Base-by-base conservation (phyloP, 495 filamentous ascomycete species). In the Mycothermus thermophilus region DNA sequence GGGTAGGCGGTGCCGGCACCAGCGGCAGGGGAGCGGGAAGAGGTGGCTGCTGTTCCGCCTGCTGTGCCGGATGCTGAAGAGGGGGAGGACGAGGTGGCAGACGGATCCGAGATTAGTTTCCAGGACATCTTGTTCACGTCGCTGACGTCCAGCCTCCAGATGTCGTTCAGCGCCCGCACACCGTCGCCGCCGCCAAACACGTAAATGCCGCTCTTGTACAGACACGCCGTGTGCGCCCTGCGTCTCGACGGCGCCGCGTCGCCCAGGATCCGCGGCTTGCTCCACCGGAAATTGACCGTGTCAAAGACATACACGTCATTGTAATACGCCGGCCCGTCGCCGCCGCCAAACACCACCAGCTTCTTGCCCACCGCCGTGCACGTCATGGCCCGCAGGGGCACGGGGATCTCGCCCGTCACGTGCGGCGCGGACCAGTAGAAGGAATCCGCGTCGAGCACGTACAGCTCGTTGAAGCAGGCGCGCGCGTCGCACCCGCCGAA, bases 291-390 rank as follows among this genome's bases (percentile, higher is more conserved):
- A 46, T 70, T 79, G 40, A 73, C 58, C 22, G 73, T 79, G 50
- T 79, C 74, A 22, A 77, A 60, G 26, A 79, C 72, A 51, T 77
- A 79, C 14, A 79, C 69, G 45, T 78, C 74, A 41, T 77, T 77
- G 54, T 77, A 78, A 52, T 79, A 79, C 13, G 69, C 67, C 1
- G 73, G 73, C 1, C 74, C 74, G 42, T 79, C 74, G 27, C 74
- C 74, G 16, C 74, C 74, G 10, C 74, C 74, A 42, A 79, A 78
- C 11, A 79, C 61, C 27, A 79, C 64, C 12, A 79, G 54, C 52
- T 75, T 77, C 54, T 75, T 77, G 33, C 71, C 70, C 4, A 79
- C 71, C 10, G 72, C 71, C 4, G 74, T 79, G 40, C 65, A 72
- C 12, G 74, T 77, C 74, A 79, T 79, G 29, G 74, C 74, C 17